These are phyloP conservation scores for Lactifluus volemus DNA, from an alignment of 768 basidiomycete species.

Conservation along the genomic window DNA sequence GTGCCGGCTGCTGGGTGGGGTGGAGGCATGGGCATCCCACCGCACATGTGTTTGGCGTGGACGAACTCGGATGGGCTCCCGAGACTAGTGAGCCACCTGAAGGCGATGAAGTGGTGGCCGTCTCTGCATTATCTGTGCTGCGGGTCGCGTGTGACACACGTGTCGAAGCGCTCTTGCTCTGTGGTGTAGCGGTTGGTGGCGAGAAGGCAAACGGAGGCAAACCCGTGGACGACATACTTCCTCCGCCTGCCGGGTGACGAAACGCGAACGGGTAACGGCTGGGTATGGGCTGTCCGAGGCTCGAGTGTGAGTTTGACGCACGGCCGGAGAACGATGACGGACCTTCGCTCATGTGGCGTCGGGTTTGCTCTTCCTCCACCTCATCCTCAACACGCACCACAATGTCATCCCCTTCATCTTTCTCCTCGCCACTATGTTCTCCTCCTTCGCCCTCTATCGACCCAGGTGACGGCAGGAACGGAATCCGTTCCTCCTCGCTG, in stretches of 20 bases:
- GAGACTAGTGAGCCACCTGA: conserved; percentile 53
- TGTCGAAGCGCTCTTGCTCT: conserved; percentile 27
- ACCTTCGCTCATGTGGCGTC: conserved; percentile 31
- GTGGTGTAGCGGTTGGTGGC: too few species aligned
- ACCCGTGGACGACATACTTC: conserved; percentile 27
- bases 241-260: too few species aligned
- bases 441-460: too few species aligned
- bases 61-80: too few species aligned
- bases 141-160: conserved; percentile 33
- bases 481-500: too few species aligned
- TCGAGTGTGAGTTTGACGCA: too few species aligned
- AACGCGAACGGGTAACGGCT: too few species aligned
- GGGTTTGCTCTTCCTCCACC: conserved; percentile 26
- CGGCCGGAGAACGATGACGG: conserved; percentile 46
- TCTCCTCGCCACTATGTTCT: conserved; percentile 33
- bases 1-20: too few species aligned
- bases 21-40: too few species aligned
- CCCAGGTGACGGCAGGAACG: too few species aligned
- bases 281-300: too few species aligned
- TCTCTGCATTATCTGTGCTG: conserved; percentile 27
- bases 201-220: not conserved
- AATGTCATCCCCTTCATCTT: conserved; percentile 24
- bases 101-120: not conserved
- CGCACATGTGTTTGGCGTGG: too few species aligned
- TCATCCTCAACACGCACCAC: conserved; percentile 23